Percentiles rank a stretch among this genome's conserved stretches.
These are phyloP conservation scores for Carallia pectinifolia DNA, from an alignment of 345 rosid species.

Conservation along the genomic window DNA sequence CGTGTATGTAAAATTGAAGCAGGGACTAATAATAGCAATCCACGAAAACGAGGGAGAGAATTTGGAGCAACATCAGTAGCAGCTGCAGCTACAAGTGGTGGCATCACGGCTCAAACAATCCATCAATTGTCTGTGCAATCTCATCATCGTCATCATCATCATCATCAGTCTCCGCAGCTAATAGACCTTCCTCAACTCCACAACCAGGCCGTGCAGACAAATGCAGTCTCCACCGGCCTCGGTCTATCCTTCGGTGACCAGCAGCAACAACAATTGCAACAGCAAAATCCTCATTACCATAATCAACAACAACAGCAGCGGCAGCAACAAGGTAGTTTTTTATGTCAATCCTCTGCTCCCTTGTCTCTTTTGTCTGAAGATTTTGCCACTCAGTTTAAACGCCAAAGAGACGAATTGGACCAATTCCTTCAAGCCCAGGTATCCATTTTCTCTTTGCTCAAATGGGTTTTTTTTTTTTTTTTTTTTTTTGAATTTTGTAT, in stretches of 20 bases:
- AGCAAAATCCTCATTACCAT: no score
- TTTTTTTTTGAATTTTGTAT: background rate
- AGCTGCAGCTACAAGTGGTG: background rate
- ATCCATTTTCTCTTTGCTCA: constrained; percentile 11
- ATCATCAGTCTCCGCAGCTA: constrained; percentile 38
- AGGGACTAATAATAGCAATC: constrained; percentile 22
- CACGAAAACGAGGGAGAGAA: constrained; percentile 71
- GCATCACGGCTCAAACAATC: constrained; percentile 8
- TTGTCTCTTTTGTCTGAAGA: constrained; percentile 45
- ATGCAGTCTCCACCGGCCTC: constrained; percentile 81
- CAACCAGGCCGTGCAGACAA: constrained; percentile 34
- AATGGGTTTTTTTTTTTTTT: background rate
- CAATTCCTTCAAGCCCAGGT: constrained; percentile 82
- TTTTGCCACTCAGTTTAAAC: constrained; percentile 57
- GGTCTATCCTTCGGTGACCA: constrained; percentile 57
- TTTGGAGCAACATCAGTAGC: background rate
- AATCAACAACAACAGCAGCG: constrained; percentile 15
- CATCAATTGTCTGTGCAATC: constrained; percentile 42
- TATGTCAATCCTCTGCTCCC: constrained; percentile 31
- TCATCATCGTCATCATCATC: background rate
- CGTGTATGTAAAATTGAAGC: no score
- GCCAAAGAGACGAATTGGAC: constrained; percentile 72
- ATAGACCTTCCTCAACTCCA: constrained; percentile 58
- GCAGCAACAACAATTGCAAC: constrained; percentile 24
- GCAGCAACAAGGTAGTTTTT: constrained; percentile 32